Evolutionary conservation across 441 rosid genomes (phyloP), one percentile per base, ranked within the genome.

Genomic region (Eruca vesicaria): DNA sequence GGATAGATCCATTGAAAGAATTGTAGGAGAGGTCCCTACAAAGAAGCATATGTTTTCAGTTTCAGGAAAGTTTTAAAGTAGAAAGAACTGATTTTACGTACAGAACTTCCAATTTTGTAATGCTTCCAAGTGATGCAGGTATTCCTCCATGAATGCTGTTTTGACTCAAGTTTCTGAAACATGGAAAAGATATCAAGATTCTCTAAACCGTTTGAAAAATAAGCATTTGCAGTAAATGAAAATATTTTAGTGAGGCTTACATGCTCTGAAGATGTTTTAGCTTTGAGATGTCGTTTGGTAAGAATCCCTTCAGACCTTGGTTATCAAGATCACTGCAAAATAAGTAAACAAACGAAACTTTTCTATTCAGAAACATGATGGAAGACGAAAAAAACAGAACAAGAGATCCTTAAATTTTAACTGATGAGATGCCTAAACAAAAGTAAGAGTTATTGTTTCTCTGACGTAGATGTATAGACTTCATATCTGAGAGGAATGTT

Each of bases 1-100:
- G 97, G 78, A 96, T 89, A 31, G 97, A 86, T 72, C 93, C 98
- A 79, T 86, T 88, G 67, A 96, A 89, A 63, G 74, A 80, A 78
- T 96, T 96, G 82, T 86, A 90, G 19, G 99, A 93, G 65, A 96
- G 89, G 80, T 96, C 99, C 86, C 99, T 96, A 86, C 68, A 70
- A 85, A 66, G 12, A 35, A 58, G 58, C 19, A n/a, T 41, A 56
- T 63, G 15, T 48, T 68, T 72, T 59, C 26, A 48, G 28, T 10
- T 60, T 66, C 69, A 76, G 6, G 16, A 16, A 32, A 33, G 45
- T 23, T 72, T 29, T 1, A n/a, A 38, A 10, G 10, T 9, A 61
- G 6, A 31, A 20, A 63, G 14, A 23, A 50, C 19, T n/a, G 10
- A 62, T 14, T 50, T 41, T 55, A 88, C 98, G 91, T 85, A 96